Base-by-base conservation (phyloP, 1,139 yeast species). In the Blastobotrys persicus region DNA sequence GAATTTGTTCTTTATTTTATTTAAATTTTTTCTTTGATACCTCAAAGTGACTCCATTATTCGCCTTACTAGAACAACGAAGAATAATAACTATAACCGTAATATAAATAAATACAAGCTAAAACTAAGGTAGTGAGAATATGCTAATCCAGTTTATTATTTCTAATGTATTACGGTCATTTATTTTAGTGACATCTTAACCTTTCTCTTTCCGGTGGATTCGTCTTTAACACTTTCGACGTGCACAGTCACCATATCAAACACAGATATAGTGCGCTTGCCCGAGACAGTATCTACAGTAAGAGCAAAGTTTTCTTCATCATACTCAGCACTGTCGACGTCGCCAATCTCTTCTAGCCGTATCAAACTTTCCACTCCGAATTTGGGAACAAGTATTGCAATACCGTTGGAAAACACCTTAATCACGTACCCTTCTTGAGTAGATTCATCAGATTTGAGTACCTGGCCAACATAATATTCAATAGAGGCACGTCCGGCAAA, bases 401-500 rank as follows among this genome's bases (percentile, higher is more conserved):
- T 80, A 69, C 98, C 99, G 66, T 94, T 94, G 56, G 88, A 84
- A 68, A 92, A 91, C 40, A 94, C 92, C 66, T 88, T 88, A 61
- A 91, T 89, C 35, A 91, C 84, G 61, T 88, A 91, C 5, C 98
- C 98, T 58, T 89, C 94, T 65, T 89, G 96, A 33, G 72, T 73
- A 33, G 81, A 70, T 55, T 84, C 85, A 56, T 81, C 79, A 51
- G 74, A 75, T 66, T 89, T 86, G 85, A 94, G 85, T 32, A 91
- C 97, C 71, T 94, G 98, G 12, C 98, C 98, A 42, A 94, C 98
- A 63, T 88, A 92, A 69, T 92, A 94, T 66, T 94, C 98, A 56
- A 94, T 88, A 66, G 96, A 87, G 31, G 98, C 96, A 64, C 99
- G 80, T 33, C 98, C 98, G 2, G 98, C 99, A 76, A 92, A 88